These are phyloP conservation scores for Cyberlindnera sargentensis DNA, from an alignment of 805 yeast genomes.

Conservation along the genomic window DNA sequence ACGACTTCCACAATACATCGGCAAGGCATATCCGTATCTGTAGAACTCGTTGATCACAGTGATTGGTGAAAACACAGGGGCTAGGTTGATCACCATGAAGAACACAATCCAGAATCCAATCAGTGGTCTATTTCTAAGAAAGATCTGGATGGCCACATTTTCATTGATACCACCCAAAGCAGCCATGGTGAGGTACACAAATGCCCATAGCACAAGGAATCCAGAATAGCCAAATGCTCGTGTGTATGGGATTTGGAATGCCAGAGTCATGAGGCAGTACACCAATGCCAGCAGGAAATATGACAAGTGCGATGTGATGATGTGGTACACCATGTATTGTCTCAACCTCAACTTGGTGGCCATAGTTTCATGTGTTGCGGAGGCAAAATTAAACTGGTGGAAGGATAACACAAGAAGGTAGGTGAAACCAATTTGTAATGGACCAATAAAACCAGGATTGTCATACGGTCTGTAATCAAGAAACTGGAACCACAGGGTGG, in stretches of 20 bases:
- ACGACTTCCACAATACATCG: constrained; percentile 53
- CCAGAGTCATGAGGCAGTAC: constrained; percentile 48
- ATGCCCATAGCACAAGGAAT: constrained; percentile 61
- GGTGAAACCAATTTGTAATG: constrained; percentile 61
- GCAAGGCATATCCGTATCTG: constrained; percentile 54
- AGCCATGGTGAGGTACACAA: constrained; percentile 50
- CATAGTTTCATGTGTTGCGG: constrained; percentile 34
- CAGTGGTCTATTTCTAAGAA: constrained; percentile 50
- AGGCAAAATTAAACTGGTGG: constrained; percentile 56
- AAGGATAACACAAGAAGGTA: constrained; percentile 61
- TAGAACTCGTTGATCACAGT: constrained; percentile 22
- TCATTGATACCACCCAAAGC: constrained; percentile 68
- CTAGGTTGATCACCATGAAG: constrained; percentile 54
- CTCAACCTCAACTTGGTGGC: constrained; percentile 6
- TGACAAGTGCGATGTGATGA: constrained; percentile 24
- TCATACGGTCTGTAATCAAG: constrained; percentile 38
- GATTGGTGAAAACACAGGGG: constrained; percentile 56
- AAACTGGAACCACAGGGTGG: constrained; percentile 12
- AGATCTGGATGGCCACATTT: constrained; percentile 41
- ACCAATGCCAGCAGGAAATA: constrained; percentile 47
- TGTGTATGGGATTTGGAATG: constrained; percentile 50
- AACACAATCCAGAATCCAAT: constrained; percentile 63
- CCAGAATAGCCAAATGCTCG: constrained; percentile 53
- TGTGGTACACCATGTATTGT: constrained; percentile 43
- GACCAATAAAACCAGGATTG: constrained; percentile 44